Conservation (phyloP, 768 basidiomycete genomes). For the Cystoderma amianthinum region DNA sequence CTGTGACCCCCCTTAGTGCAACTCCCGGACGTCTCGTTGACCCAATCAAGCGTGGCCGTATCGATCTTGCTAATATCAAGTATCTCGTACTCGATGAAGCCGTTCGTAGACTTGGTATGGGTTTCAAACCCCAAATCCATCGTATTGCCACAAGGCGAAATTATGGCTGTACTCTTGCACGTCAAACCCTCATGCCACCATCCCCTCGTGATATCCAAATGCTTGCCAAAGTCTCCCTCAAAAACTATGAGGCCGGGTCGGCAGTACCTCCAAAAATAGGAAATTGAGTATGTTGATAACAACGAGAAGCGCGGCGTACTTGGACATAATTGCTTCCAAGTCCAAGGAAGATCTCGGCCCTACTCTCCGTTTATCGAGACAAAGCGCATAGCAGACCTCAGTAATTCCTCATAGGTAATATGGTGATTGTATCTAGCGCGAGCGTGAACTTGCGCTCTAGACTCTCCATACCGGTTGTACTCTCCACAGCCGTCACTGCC, state of each 20-base stretch:
- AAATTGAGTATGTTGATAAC: conserved; percentile 98
- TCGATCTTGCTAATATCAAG: conserved; percentile 93
- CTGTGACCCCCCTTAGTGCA: conserved; percentile 92
- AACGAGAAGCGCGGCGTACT: conserved; percentile 94
- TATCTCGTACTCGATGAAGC: conserved; percentile 99
- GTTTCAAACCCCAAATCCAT: conserved; percentile 99
- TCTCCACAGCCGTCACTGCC: conserved; percentile 97
- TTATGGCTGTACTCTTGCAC: conserved; percentile 90
- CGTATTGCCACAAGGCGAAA: conserved; percentile 96
- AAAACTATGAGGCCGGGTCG: conserved; percentile 97
- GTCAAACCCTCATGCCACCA: conserved; percentile 99
- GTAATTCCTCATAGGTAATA: conserved; percentile 94
- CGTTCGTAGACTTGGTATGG: conserved; percentile 99
- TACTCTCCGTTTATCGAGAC: conserved; percentile 98
- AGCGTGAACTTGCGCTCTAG: conserved; percentile 92
- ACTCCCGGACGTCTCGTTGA: conserved; percentile 98
- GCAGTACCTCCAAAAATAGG: conserved; percentile 98
- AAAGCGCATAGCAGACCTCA: conserved; percentile 98
- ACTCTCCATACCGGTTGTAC: conserved; percentile 95
- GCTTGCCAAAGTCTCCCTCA: conserved; percentile 91
- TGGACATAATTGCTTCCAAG: conserved; percentile 87
- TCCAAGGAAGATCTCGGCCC: conserved; percentile 57
- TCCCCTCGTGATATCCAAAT: conserved; percentile 99
- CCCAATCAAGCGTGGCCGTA: conserved; percentile 94
- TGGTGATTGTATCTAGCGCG: conserved; percentile 95